These are phyloP conservation scores for Stachybotrys echinatus DNA, from an alignment of 2,329 filamentous ascomycete genomes.

Conservation along the genomic window DNA sequence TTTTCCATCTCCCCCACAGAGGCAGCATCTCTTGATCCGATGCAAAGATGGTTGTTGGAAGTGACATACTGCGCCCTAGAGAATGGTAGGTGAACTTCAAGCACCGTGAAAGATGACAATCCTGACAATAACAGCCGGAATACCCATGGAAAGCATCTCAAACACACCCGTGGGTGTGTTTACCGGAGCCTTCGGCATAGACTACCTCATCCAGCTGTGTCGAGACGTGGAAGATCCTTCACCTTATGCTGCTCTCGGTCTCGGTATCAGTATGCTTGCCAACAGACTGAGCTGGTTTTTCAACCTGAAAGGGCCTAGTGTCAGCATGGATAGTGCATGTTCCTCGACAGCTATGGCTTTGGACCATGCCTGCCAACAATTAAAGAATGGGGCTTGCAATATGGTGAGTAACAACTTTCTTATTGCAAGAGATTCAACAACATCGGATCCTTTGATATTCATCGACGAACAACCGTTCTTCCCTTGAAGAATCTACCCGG, in stretches of 20 bases:
- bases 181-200: not conserved
- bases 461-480: too few species aligned
- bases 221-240: not conserved
- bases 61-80: slow-evolving; percentile 5
- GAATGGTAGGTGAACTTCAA: slow-evolving; percentile 1
- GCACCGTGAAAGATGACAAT: not conserved
- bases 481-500: not conserved
- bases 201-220: not conserved
- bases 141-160: slow-evolving; percentile 3
- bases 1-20: slow-evolving; percentile 13
- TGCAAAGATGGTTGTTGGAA: slow-evolving; percentile 13
- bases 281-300: slow-evolving; percentile 1
- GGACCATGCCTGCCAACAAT: not conserved
- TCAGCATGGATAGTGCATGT: not conserved
- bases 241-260: not conserved
- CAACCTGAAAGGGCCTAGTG: not conserved
- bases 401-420: not conserved
- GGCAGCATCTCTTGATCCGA: slow-evolving; percentile 17
- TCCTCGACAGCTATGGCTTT: not conserved
- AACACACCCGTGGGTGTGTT: not conserved
- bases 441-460: too few species aligned
- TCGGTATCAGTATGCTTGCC: not conserved
- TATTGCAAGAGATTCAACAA: too few species aligned
- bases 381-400: not conserved
- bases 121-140: slow-evolving; percentile 2